Conservation (phyloP, 2,329 filamentous ascomycete genomes). For the Cercospora sesami region DNA sequence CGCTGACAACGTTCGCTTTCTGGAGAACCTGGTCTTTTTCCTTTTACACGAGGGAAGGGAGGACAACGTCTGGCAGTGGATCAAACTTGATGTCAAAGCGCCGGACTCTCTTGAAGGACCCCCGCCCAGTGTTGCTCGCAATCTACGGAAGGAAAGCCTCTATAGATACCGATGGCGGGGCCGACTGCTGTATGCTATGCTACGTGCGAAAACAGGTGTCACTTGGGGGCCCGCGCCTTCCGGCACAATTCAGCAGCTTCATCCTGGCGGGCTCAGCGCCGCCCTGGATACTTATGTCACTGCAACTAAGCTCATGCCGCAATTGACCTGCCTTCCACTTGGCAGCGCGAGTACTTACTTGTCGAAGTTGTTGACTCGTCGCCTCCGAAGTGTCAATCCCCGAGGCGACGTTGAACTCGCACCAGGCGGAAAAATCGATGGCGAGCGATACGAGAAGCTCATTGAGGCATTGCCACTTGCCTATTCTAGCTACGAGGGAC, state of each 20-base stretch:
- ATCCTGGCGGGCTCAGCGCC: slow-evolving; percentile 1
- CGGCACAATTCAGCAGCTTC: background rate
- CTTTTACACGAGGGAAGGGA: slow-evolving; percentile 34
- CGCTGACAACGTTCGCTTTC: slow-evolving; percentile 27
- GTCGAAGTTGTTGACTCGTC: background rate
- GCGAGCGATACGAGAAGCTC: slow-evolving; percentile 18
- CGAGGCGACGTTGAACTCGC: slow-evolving; percentile 1
- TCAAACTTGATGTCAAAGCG: slow-evolving; percentile 27
- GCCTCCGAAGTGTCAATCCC: background rate
- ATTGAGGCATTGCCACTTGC: background rate
- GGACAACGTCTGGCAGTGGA: slow-evolving; percentile 35
- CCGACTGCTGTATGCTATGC: slow-evolving; percentile 24
- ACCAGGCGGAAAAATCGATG: slow-evolving; percentile 10
- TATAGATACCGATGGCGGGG: slow-evolving; percentile 29
- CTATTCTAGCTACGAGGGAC: background rate
- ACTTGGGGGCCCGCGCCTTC: background rate
- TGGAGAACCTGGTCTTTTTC: slow-evolving; percentile 28
- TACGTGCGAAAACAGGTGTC: slow-evolving; percentile 14
- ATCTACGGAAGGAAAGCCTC: background rate
- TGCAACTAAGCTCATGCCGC: slow-evolving; percentile 19
- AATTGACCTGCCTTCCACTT: background rate
- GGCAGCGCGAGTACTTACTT: background rate
- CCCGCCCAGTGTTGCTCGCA: background rate
- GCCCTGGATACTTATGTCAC: slow-evolving; percentile 20
- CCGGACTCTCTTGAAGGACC: background rate